These are phyloP conservation scores for Priceomyces melissophilus DNA, from an alignment of 805 yeast genomes.

Conservation along the genomic window DNA sequence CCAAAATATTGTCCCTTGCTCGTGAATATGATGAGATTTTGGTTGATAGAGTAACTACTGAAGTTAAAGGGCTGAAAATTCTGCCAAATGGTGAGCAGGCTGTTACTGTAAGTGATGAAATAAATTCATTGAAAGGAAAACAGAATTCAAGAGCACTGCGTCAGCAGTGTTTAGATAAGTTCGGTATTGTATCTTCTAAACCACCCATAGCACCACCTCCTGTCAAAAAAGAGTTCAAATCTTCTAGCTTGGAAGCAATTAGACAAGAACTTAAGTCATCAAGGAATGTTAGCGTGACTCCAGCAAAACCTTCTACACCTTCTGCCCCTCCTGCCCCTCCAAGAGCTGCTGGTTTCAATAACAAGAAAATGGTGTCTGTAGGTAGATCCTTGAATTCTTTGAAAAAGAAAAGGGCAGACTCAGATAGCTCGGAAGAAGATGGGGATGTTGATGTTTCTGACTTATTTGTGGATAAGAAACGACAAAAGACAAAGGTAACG, in stretches of 20 bases:
- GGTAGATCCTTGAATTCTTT: conserved; percentile 38
- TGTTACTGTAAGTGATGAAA: background rate
- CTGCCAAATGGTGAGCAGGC: background rate
- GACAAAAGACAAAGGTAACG: conserved; percentile 31
- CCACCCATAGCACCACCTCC: conserved; percentile 38
- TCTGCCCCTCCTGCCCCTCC: conserved; percentile 44
- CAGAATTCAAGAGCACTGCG: conserved; percentile 11
- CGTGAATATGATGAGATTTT: conserved; percentile 49
- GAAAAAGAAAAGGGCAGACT: conserved; percentile 26
- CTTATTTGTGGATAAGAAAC: conserved; percentile 34
- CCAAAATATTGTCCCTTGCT: conserved; percentile 60
- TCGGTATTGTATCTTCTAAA: conserved; percentile 28
- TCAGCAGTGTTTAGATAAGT: conserved; percentile 34
- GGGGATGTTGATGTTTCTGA: conserved; percentile 39
- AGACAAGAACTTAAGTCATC: conserved; percentile 27
- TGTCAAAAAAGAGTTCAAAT: conserved; percentile 23
- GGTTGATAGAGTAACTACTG: conserved; percentile 47
- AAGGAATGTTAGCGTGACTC: conserved; percentile 5
- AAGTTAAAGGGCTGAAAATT: conserved; percentile 9
- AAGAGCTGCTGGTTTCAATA: conserved; percentile 53
- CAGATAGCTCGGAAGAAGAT: conserved; percentile 36
- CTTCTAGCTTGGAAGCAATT: conserved; percentile 31
- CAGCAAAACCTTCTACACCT: conserved; percentile 18
- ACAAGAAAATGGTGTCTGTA: conserved; percentile 22
- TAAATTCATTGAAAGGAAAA: background rate